Percentiles rank a stretch among this genome's conserved stretches.
phyloP scores from a whole-genome alignment of 2,329 filamentous ascomycete species.

The Colletotrichum cereale region DNA sequence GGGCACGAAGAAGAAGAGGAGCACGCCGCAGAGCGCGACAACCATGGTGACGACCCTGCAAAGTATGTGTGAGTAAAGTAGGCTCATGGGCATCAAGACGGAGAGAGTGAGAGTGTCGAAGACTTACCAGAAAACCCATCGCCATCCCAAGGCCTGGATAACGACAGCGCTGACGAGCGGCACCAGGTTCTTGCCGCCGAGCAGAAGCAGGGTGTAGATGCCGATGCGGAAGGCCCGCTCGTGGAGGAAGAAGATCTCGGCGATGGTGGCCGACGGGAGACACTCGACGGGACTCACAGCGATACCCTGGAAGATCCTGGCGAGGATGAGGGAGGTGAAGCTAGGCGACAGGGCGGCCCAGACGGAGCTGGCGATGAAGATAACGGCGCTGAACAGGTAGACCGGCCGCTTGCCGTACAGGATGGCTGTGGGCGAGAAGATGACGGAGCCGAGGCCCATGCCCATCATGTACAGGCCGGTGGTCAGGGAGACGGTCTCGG shows the following conservation, averaged over 20 bases:
- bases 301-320: constrained; percentile 88
- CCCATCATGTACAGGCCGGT: constrained; percentile 97
- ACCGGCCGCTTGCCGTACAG: constrained; percentile 91
- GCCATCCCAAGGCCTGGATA: constrained; percentile 83
- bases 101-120: fast-evolving
- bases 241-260: constrained; percentile 96
- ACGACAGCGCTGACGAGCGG: constrained; percentile 89
- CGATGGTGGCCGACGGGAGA: constrained; percentile 91
- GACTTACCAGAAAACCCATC: constrained; percentile 87
- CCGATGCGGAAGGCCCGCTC: constrained; percentile 93
- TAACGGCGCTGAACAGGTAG: constrained; percentile 80
- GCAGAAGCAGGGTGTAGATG: constrained; percentile 89
- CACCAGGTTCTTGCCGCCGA: constrained; percentile 92
- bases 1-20: constrained; percentile 91
- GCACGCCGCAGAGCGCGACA: constrained; percentile 75
- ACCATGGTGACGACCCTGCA: constrained; percentile 84
- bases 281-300: constrained; percentile 93
- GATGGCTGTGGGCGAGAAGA: constrained; percentile 92
- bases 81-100: not conserved
- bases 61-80: constrained; percentile 44
- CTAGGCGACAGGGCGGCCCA: constrained; percentile 91
- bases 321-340: constrained; percentile 83
- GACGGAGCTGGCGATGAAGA: constrained; percentile 82
- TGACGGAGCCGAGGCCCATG: constrained; percentile 83
- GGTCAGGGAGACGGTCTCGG: constrained; percentile 83